A percentile compares a stretch with the other conserved stretches of the same genome.
These are phyloP conservation scores for Lophiotrema nucula DNA, from an alignment of 495 filamentous ascomycete species.

Conservation along the genomic window DNA sequence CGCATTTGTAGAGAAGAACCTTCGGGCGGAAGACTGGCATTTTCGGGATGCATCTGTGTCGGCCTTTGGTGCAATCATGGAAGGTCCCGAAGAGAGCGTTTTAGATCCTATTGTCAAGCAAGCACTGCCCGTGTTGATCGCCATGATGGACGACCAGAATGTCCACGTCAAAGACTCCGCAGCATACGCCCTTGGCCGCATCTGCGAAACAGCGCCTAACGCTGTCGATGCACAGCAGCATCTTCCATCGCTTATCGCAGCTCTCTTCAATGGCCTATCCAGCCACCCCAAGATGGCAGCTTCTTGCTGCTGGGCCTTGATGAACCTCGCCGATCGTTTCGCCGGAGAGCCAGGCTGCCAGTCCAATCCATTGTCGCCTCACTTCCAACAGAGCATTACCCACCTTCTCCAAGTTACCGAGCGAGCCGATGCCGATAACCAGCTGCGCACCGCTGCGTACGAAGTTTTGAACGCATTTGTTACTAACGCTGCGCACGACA, in stretches of 20 bases:
- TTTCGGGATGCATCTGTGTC: conserved; percentile 91
- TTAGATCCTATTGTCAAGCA: conserved; percentile 92
- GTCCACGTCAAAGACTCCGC: conserved; percentile 95
- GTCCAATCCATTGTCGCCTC: conserved; percentile 80
- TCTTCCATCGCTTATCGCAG: conserved; percentile 75
- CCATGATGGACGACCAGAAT: conserved; percentile 91
- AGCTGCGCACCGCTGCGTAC: conserved; percentile 97
- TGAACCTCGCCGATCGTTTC: conserved; percentile 97
- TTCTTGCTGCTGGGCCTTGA: conserved; percentile 98
- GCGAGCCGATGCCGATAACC: conserved; percentile 76
- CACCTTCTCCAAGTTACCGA: conserved; percentile 83
- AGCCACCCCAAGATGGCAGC: conserved; percentile 95
- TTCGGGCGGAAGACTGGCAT: conserved; percentile 89
- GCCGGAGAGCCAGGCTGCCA: conserved; percentile 73
- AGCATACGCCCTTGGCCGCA: conserved; percentile 91
- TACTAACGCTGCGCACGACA: conserved; percentile 82
- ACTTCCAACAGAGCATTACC: conserved; percentile 89
- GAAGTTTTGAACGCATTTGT: conserved; percentile 95
- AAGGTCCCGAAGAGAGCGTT: conserved; percentile 85
- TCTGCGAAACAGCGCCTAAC: conserved; percentile 85
- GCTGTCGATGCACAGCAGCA: conserved; percentile 81
- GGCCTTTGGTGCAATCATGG: conserved; percentile 99
- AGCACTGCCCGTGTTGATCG: conserved; percentile 82
- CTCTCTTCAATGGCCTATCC: conserved; percentile 85
- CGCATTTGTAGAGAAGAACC: conserved; percentile 83